Evolutionary conservation across 129 eudicot species (phyloP).

Genomic region (Pittosporum tobira): DNA sequence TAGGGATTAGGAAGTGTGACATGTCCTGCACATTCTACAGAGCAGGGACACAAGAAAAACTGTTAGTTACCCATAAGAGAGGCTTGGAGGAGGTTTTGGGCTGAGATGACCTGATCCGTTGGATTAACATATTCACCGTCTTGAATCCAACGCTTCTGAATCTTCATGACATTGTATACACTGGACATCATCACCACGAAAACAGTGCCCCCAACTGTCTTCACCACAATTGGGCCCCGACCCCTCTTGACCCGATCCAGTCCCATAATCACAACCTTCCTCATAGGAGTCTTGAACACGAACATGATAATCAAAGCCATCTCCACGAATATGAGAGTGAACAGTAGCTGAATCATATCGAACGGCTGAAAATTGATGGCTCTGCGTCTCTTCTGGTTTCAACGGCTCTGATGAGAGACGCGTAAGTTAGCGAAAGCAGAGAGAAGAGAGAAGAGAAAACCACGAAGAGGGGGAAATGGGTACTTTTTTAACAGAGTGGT

Average conservation of each 20-base stretch:
- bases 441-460: neutral
- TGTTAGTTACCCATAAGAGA: conserved; percentile 52
- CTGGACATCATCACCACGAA: conserved; percentile 41
- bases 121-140: conserved; percentile 37
- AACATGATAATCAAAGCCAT: conserved; percentile 45
- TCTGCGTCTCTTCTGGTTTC: neutral
- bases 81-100: conserved; percentile 60
- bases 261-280: conserved; percentile 47
- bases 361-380: neutral
- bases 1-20: no score
- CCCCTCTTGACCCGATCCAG: conserved; percentile 48
- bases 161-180: conserved; percentile 26
- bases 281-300: conserved; percentile 59
- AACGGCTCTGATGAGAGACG: neutral
- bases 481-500: no score
- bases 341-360: conserved; percentile 10
- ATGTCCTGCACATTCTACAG: neutral
- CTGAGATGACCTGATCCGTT: conserved; percentile 63
- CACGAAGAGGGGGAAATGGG: neutral
- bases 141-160: conserved; percentile 35
- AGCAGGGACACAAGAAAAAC: neutral
- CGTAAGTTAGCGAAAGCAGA: neutral
- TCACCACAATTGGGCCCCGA: conserved; percentile 42
- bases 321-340: conserved; percentile 30
- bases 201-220: conserved; percentile 42